Evolutionary conservation across 2,329 filamentous ascomycete genomes (phyloP), one percentile per base, ranked within the genome.

Genomic region (Exophiala oligosperma): DNA sequence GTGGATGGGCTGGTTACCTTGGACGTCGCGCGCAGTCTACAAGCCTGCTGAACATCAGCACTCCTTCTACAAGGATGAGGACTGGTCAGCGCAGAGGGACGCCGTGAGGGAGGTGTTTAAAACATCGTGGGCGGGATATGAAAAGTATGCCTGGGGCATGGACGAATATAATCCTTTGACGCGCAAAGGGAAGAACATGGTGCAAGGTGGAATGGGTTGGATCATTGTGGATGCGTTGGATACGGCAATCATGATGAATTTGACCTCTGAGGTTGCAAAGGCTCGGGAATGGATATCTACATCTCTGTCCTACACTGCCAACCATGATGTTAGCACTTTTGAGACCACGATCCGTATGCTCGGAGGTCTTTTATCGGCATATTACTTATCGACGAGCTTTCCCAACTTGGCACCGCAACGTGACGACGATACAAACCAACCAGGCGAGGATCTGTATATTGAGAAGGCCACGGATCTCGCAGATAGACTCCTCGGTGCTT

Each of bases 271-370:
- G 61, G 82, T 99, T 40, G 82, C 86, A 38, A 87, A 95, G 69
- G 93, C 94, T 28, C 83, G 93, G 56, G 84, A 96, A 70, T 99
- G 94, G 94, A 85, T 99, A 49, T 82, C 90, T 1, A 87, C 85
- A 3, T 86, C 86, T 6, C 76, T 97, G 62, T 87, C 86, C 9
- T 97, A 95, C 76, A 87, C 97, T 60, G 66, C 65, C 49, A 83
- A 97, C 68, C 92, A 97, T 72, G 91, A 97, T 71, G 93, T 99
- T 56, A 97, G 92, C 73, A 97, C 92, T 0, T 99, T 97, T 68
- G 94, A 99, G 77, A 97, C 93, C 6, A 97, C 93, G 0, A 97
- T 97, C 68, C 89, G 94, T 52, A 97, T 97, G 92, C 80, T 99
- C 50, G 94, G 94, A 14, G 94, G 94, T 9, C 79, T 99, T 43